Evolutionary conservation across 164 flowering plant species (phyloP).

Genomic region (Chimonanthus salicifolius): DNA sequence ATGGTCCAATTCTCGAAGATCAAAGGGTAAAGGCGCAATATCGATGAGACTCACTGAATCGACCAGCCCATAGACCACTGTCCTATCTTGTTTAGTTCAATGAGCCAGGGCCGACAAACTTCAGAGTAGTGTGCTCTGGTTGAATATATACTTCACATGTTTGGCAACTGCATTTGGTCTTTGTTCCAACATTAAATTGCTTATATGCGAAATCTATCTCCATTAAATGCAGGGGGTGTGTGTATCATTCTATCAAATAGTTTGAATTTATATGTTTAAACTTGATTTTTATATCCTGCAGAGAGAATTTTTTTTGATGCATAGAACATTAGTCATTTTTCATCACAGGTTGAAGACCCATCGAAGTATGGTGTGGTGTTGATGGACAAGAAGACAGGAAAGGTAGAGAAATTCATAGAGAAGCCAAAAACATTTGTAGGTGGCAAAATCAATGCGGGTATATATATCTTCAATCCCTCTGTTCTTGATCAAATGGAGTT

Average conservation of each 20-base stretch:
- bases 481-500: conserved; percentile 18
- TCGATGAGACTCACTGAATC: too few species aligned
- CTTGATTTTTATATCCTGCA: not conserved
- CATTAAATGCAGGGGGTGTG: too few species aligned
- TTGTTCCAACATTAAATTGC: not conserved
- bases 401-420: conserved; percentile 24
- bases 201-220: not conserved
- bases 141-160: not conserved
- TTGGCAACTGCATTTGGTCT: not conserved
- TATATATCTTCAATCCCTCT: conserved; percentile 21
- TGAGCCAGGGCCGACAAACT: too few species aligned
- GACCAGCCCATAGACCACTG: not conserved
- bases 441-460: conserved; percentile 24
- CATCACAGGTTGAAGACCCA: conserved; percentile 22
- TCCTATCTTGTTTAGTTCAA: too few species aligned
- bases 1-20: not conserved
- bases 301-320: not conserved
- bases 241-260: too few species aligned
- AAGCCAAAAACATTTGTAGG: conserved; percentile 22
- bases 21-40: too few species aligned
- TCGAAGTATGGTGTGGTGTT: conserved; percentile 27
- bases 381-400: conserved; percentile 19
- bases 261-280: too few species aligned
- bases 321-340: not conserved
- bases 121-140: not conserved